Percentiles rank a stretch among this genome's conserved stretches.
phyloP scores from a whole-genome alignment of 768 basidiomycete genomes.

The Mycena albidolilacea region DNA sequence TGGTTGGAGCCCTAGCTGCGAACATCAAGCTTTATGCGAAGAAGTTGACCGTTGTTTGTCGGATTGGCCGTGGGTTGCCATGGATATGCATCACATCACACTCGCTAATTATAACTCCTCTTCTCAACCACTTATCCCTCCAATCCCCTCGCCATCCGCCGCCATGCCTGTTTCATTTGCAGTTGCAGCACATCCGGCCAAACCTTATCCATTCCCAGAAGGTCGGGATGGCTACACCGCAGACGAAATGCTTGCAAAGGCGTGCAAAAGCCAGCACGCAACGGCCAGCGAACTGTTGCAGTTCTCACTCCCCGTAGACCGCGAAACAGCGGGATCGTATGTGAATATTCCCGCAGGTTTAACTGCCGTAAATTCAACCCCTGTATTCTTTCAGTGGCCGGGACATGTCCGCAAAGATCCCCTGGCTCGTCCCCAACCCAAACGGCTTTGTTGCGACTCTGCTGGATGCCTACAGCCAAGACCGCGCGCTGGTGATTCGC shows the following conservation, averaged over 20 bases:
- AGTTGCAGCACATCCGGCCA: background rate
- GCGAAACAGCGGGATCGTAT: background rate
- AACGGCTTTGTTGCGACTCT: conserved; percentile 2
- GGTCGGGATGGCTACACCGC: background rate
- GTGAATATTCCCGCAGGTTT: background rate
- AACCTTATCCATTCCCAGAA: background rate
- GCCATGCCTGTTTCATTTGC: background rate
- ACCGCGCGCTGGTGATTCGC: background rate
- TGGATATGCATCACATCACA: too few relatives aligned
- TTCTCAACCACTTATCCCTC: too few relatives aligned
- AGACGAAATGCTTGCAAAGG: background rate
- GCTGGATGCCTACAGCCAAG: background rate
- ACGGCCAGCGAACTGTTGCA: background rate
- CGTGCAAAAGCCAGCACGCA: background rate
- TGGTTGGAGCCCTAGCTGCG: too few relatives aligned
- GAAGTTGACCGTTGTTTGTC: too few relatives aligned
- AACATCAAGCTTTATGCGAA: too few relatives aligned
- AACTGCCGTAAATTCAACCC: background rate
- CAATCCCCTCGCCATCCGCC: too few relatives aligned
- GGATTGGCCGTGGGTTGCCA: too few relatives aligned
- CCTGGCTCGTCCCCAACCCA: background rate
- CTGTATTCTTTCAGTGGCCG: background rate
- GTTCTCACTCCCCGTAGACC: background rate
- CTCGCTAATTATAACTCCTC: too few relatives aligned
- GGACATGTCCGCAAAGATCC: background rate